Evolutionary conservation across 306 rosid genomes (phyloP).

Genomic region (Rosa chinensis): DNA sequence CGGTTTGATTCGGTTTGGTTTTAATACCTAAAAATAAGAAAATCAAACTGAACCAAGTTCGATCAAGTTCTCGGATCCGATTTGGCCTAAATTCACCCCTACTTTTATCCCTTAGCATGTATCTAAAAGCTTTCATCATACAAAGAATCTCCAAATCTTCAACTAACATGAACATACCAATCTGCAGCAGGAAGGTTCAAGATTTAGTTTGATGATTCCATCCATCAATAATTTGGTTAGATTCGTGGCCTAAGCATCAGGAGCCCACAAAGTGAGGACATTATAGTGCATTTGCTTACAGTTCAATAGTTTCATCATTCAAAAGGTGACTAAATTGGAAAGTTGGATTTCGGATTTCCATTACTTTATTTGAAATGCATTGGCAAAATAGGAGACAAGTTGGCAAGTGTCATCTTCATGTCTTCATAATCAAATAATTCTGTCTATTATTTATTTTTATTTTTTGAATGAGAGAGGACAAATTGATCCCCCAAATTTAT

Average conservation of each 20-base stretch:
- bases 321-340: neutral
- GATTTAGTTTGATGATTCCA: neutral
- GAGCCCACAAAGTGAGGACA: neutral
- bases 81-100: neutral
- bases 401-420: neutral
- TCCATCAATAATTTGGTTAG: neutral
- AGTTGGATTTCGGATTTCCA: conserved; percentile 5
- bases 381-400: conserved; percentile 9
- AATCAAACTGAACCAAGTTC: neutral
- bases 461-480: no score
- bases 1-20: neutral
- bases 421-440: neutral
- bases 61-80: neutral
- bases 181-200: neutral
- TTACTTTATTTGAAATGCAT: conserved; percentile 7
- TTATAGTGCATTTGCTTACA: neutral
- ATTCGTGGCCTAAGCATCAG: conserved; percentile 5
- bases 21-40: neutral
- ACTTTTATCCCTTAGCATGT: neutral
- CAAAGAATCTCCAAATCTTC: neutral
- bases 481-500: no score
- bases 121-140: neutral
- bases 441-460: no score
- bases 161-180: neutral
- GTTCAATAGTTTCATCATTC: conserved; percentile 4